Evolutionary conservation across 1,139 yeast genomes (phyloP), one percentile per base, ranked within the genome.

Genomic region (Scheffersomyces segobiensis): DNA sequence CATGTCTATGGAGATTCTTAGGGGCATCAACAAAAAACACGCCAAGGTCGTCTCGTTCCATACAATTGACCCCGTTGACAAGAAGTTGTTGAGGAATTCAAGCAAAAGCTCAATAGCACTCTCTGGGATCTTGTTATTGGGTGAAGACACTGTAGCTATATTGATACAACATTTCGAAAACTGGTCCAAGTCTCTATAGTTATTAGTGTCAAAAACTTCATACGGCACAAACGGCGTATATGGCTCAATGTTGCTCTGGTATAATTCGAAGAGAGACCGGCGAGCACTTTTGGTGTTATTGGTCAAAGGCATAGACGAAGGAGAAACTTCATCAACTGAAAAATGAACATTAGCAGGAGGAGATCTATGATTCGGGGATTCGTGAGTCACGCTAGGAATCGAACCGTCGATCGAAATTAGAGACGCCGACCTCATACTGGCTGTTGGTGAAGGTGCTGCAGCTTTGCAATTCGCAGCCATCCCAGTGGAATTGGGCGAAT

Each of bases 151-250:
- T 62, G 62, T 18, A 14, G 71, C 68, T 2, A 67, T 55, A 50
- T 65, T 65, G 32, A 69, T 62, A 54, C 72, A 69, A 55, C 67
- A 65, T 19, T 62, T 63, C 7, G 65, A 62, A 54, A 69, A 67
- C 8, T 55, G 53, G 48, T 65, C 63, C 3, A 67, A 46, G 2
- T 48, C 50, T 17, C 24, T 48, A 20, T 48, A 48, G 24, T 21
- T 48, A 24, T 49, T 22, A 1, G 20, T 17, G 6, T 58, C 55
- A 50, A 67, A 66, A 3, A 62, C 18, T 12, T 61, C 65, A 22
- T 53, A 60, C 4, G 60, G 39, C 4, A 69, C 22, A 55, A 68
- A 69, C 4, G 72, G 71, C 0, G 71, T 68, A 52, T 64, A 67
- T 0, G 68, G 67, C 53, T 68, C 68, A 8, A 69, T 59, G 46